phyloP scores from a whole-genome alignment of 2,329 filamentous ascomycete genomes.

The Epichloe coenophiala region DNA sequence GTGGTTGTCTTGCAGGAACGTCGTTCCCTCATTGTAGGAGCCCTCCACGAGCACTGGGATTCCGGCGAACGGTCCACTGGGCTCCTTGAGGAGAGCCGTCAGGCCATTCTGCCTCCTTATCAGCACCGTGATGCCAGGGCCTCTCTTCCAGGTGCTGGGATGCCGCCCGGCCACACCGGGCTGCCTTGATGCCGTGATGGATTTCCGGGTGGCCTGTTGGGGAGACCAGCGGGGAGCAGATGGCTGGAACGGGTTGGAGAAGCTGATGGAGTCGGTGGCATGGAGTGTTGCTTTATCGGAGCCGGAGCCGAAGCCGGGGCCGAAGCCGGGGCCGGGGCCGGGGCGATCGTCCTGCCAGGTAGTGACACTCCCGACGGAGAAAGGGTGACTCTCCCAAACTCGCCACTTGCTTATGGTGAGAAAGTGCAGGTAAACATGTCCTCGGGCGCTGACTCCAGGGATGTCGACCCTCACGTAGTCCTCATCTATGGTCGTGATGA shows the following conservation, averaged over 20 bases:
- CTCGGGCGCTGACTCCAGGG: conserved; percentile 10
- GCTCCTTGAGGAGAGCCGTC: not conserved
- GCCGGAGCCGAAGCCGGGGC: too few species aligned
- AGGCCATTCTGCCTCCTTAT: not conserved
- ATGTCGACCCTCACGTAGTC: conserved; percentile 21
- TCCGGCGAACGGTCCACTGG: not conserved
- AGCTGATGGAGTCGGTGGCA: not conserved
- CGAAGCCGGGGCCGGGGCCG: too few species aligned
- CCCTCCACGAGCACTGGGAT: not conserved
- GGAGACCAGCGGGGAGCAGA: not conserved
- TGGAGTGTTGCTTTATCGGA: not conserved
- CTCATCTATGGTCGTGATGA: conserved; percentile 10
- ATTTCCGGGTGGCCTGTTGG: not conserved
- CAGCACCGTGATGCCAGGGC: not conserved
- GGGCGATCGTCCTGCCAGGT: not conserved
- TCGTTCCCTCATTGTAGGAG: not conserved
- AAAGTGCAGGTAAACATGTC: conserved; percentile 22
- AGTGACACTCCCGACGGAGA: conserved; percentile 6
- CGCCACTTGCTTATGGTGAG: conserved; percentile 15
- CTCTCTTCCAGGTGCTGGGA: not conserved
- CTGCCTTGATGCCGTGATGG: not conserved
- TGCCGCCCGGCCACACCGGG: not conserved
- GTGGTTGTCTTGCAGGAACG: not conserved
- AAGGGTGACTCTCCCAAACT: conserved; percentile 25
- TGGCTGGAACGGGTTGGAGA: not conserved